A percentile compares a stretch with the other conserved stretches of the same genome.
Conservation (phyloP, 371 early-diverging fungal genomes). For the Vairimorpha ceranae region DNA sequence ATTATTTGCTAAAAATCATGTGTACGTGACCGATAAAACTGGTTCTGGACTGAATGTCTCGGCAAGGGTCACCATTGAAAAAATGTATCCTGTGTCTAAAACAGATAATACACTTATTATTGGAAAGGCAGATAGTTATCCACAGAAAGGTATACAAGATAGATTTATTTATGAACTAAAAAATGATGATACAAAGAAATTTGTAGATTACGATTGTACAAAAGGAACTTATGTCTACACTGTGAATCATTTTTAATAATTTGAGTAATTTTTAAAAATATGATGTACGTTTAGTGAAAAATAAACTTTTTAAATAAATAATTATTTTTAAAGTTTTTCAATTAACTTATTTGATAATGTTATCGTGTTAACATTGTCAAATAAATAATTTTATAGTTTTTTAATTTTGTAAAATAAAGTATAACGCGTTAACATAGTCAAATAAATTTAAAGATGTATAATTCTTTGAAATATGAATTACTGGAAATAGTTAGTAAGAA, state of each 20-base stretch:
- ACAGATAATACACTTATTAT: constrained; percentile 12
- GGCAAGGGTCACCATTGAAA: constrained; percentile 46
- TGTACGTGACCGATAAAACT: constrained; percentile 27
- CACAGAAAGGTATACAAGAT: constrained; percentile 45
- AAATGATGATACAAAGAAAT: constrained; percentile 40
- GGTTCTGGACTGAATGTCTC: constrained; percentile 47
- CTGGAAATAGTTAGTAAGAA: no score
- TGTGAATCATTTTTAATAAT: constrained; percentile 49
- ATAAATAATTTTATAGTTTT: no score
- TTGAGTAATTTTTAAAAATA: no score
- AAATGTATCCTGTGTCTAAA: constrained; percentile 19
- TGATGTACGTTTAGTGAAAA: no score
- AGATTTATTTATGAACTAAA: constrained; percentile 53
- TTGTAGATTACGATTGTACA: constrained; percentile 53
- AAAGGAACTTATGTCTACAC: constrained; percentile 52
- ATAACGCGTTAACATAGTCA: no score
- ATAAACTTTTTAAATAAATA: no score
- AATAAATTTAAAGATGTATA: no score
- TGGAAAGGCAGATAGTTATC: constrained; percentile 23
- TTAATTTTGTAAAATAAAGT: no score
- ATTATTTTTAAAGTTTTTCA: no score
- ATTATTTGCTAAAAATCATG: constrained; percentile 21
- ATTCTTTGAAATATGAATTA: no score
- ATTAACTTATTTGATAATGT: no score
- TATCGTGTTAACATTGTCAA: no score